Evolutionary conservation across 306 rosid species (phyloP), one percentile per base, ranked within the genome.

Genomic region (Prunus kanzakura): DNA sequence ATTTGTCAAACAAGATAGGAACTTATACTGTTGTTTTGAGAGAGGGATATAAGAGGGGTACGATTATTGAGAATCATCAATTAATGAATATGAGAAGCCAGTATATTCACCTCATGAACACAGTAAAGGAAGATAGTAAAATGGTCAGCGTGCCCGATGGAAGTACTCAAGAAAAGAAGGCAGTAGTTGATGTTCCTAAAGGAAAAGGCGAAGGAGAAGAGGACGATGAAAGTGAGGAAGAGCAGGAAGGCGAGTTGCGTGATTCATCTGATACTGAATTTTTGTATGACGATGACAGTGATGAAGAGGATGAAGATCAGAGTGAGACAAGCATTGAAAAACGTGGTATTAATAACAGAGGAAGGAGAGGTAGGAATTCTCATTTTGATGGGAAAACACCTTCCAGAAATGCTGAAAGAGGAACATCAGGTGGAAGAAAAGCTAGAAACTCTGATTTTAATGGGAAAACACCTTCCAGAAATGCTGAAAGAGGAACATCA

Each of bases 31-130:
- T 87, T 79, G 89, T 94, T 76, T 79, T 94, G 73, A 86, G 80
- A 54, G 97, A 94, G 25, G 96, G 91, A 38, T 94, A 90, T 76
- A 91, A 86, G 84, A 91, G 97, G 81, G 96, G 97, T 52, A 70
- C 82, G n/a, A 78, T 89, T 51, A 23, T 83, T n/a, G 89, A 85
- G 61, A 69, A 74, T 73, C 86, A 87, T 82, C 95, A 86, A 0
- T 62, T 83, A 56, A 85, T 84, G 92, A 71, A 60, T 27, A 70
- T 92, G 79, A 89, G 98, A 79, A 88, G 79, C 67, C 84, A 55
- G 80, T 94, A 89, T 74, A 65, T 89, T 81, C 98, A 90, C 75
- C 86, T 90, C 45, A 83, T 91, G 91, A 87, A 85, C 74, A 77
- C 80, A 46, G 83, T 74, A 25, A 89, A 80, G 83, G 91, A 87